Evolutionary conservation across 768 basidiomycete species (phyloP).

Genomic region (Amanita pallidorosea): DNA sequence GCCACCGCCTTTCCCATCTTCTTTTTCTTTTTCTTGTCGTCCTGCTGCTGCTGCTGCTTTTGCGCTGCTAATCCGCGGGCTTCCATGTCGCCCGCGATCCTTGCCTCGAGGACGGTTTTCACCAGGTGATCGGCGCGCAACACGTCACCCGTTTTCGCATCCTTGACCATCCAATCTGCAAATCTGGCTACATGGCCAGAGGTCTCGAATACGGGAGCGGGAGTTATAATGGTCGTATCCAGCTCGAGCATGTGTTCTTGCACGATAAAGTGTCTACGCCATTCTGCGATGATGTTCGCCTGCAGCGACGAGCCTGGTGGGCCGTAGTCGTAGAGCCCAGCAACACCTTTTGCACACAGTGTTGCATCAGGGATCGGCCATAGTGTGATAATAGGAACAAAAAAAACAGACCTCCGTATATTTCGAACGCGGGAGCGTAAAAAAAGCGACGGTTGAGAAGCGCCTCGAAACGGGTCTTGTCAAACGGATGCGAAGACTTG

Average conservation of each 20-base stretch:
- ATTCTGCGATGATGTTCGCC: slow-evolving; percentile 93
- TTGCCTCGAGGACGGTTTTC: slow-evolving; percentile 82
- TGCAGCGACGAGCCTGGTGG: slow-evolving; percentile 93
- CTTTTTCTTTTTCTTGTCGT: slow-evolving; percentile 63
- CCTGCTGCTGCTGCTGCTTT: slow-evolving; percentile 32
- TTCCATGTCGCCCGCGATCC: slow-evolving; percentile 84
- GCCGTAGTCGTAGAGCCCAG: slow-evolving; percentile 96
- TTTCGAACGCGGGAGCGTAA: slow-evolving; percentile 97
- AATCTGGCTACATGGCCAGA: slow-evolving; percentile 98
- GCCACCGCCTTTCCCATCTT: slow-evolving; percentile 59
- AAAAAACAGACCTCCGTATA: slow-evolving; percentile 75
- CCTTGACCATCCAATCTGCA: slow-evolving; percentile 99
- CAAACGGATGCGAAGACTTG: slow-evolving; percentile 80
- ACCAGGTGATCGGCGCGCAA: slow-evolving; percentile 95
- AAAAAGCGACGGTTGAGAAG: slow-evolving; percentile 89
- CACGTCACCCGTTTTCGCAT: slow-evolving; percentile 89
- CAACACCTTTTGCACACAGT: slow-evolving; percentile 53
- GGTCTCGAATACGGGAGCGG: slow-evolving; percentile 87
- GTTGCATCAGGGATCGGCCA: neutral
- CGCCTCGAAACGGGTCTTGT: slow-evolving; percentile 77
- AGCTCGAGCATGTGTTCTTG: slow-evolving; percentile 98
- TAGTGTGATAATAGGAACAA: too few species aligned
- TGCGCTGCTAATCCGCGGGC: slow-evolving; percentile 53
- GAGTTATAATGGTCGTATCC: slow-evolving; percentile 97
- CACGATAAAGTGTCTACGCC: slow-evolving; percentile 97